A percentile compares a stretch with the other conserved stretches of the same genome.
Conservation (phyloP, 1,284 basidiomycete genomes). For the Papiliotrema laurentii region DNA sequence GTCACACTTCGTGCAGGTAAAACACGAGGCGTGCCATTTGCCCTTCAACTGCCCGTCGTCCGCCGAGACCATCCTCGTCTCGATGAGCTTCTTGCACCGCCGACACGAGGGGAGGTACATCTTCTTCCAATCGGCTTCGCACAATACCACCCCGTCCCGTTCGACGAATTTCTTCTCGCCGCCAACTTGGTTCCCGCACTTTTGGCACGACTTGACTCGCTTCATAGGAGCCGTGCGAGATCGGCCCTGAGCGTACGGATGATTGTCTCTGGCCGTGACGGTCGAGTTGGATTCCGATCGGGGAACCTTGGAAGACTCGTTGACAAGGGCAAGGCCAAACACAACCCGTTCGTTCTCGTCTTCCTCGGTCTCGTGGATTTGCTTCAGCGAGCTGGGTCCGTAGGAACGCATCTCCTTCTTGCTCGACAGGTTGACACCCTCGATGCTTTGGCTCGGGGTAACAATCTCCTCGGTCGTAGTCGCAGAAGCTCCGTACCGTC, state of each 20-base stretch:
- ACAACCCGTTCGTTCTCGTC: slow-evolving; percentile 31
- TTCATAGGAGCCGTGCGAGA: slow-evolving; percentile 6
- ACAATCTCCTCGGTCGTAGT: slow-evolving; percentile 39
- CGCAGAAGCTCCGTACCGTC: slow-evolving; percentile 19
- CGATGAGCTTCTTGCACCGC: slow-evolving; percentile 73
- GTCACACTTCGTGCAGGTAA: slow-evolving; percentile 75
- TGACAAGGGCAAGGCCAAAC: slow-evolving; percentile 15
- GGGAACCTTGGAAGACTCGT: neutral
- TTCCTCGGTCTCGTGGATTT: slow-evolving; percentile 41
- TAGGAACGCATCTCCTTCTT: slow-evolving; percentile 10
- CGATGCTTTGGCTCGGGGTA: slow-evolving; percentile 44
- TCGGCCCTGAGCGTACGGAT: neutral
- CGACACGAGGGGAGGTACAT: slow-evolving; percentile 86
- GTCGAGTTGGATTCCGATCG: slow-evolving; percentile 9
- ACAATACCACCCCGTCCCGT: slow-evolving; percentile 63
- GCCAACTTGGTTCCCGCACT: slow-evolving; percentile 64
- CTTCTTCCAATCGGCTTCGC: slow-evolving; percentile 85
- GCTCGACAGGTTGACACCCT: slow-evolving; percentile 25
- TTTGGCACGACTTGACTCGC: slow-evolving; percentile 53
- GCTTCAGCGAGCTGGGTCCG: slow-evolving; percentile 20
- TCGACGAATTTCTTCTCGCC: slow-evolving; percentile 69
- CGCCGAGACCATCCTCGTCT: slow-evolving; percentile 83
- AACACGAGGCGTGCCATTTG: slow-evolving; percentile 84
- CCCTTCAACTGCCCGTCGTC: slow-evolving; percentile 87
- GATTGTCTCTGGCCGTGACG: slow-evolving; percentile 5